phyloP scores from a whole-genome alignment of 2,329 filamentous ascomycete genomes.

The Proliferodiscus dingleyae region DNA sequence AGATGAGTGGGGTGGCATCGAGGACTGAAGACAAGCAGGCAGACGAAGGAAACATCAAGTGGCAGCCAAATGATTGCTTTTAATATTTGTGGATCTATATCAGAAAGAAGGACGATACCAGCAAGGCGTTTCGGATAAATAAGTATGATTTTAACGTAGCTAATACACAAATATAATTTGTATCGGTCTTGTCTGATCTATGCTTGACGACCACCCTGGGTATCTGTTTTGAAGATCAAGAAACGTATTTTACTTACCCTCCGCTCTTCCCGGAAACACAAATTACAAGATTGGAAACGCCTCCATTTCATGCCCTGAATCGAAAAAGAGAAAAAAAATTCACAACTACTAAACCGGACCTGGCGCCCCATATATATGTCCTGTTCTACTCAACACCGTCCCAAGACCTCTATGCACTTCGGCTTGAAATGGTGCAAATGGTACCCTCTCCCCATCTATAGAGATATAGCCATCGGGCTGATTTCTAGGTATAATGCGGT shows the following conservation, averaged over 20 bases:
- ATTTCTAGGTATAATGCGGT: constrained; percentile 73
- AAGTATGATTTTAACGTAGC: background rate
- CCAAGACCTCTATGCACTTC: constrained; percentile 82
- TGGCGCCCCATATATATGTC: constrained; percentile 62
- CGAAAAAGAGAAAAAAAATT: constrained; percentile 10
- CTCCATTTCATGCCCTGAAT: background rate
- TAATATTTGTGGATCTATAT: no score
- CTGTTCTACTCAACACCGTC: constrained; percentile 74
- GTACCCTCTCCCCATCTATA: constrained; percentile 84
- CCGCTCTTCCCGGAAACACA: no score
- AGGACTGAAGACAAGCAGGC: constrained; percentile 21
- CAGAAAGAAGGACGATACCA: background rate
- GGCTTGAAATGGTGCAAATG: constrained; percentile 85
- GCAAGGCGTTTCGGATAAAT: constrained; percentile 9
- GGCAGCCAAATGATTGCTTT: background rate
- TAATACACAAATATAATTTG: background rate
- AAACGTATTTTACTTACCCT: no score
- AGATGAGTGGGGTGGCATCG: constrained; percentile 33
- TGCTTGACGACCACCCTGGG: no score
- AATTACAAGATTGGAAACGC: no score
- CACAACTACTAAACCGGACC: constrained; percentile 31
- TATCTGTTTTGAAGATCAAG: no score
- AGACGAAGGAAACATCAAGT: constrained; percentile 9
- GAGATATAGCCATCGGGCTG: constrained; percentile 78
- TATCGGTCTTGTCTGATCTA: background rate